Conservation (phyloP, 352 stramenopile genomes). For the Phytophthora rubi region DNA sequence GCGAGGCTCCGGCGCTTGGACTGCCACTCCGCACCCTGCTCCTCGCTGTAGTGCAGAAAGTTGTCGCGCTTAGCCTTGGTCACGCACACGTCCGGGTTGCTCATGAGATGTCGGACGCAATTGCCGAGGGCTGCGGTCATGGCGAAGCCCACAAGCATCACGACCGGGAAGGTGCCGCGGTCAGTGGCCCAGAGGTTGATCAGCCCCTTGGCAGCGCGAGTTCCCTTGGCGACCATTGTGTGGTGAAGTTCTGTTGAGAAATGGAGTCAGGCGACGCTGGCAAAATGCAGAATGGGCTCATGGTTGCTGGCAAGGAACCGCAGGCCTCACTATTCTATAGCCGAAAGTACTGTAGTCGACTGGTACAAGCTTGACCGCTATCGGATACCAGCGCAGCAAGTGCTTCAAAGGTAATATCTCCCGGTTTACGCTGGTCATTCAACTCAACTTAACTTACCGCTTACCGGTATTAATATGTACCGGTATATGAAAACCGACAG, state of each 20-base stretch:
- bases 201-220: constrained; percentile 35
- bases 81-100: constrained; percentile 42
- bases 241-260: background rate
- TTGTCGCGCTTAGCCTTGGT: constrained; percentile 1
- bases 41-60: constrained; percentile 4
- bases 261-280: background rate
- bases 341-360: too few species aligned
- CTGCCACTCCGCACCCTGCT: constrained; percentile 39
- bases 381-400: too few species aligned
- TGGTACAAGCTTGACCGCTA: too few species aligned
- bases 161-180: background rate
- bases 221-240: constrained; percentile 20
- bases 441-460: too few species aligned
- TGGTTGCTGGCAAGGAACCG: too few species aligned
- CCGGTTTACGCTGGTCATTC: background rate
- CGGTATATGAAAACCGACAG: too few species aligned
- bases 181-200: constrained; percentile 29
- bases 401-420: background rate
- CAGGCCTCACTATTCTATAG: background rate
- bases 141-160: constrained; percentile 3
- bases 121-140: constrained; percentile 11
- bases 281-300: constrained; percentile 8
- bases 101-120: constrained; percentile 11
- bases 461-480: too few species aligned
- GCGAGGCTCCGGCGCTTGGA: constrained; percentile 43